Evolutionary conservation across 78 protist genomes (phyloP).

Genomic region (Dictyostelium intermedium): DNA sequence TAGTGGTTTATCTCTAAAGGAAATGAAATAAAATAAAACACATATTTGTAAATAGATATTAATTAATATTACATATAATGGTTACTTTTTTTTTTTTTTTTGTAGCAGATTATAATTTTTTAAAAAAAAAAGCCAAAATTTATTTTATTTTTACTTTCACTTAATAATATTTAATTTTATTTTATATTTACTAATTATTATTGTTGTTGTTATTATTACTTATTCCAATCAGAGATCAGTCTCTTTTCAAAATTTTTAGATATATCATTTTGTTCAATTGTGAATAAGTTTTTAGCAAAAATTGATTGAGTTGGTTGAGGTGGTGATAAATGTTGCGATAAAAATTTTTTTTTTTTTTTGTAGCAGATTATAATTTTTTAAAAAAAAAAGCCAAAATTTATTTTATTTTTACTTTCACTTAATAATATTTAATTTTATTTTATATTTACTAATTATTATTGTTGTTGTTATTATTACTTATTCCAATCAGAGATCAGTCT

Average conservation of each 20-base stretch:
- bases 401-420: neutral
- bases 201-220: too few species aligned
- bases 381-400: too few species aligned
- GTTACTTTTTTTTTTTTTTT: neutral
- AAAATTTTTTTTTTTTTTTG: too few species aligned
- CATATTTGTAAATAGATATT: neutral
- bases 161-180: too few species aligned
- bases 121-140: too few species aligned
- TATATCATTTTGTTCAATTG: neutral
- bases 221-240: neutral
- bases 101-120: too few species aligned
- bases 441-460: too few species aligned
- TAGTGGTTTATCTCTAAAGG: neutral
- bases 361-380: too few species aligned
- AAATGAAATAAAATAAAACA: neutral
- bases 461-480: neutral
- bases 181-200: too few species aligned
- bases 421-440: too few species aligned
- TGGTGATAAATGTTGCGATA: neutral
- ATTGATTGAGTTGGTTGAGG: constrained; percentile 25
- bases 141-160: neutral
- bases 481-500: neutral
- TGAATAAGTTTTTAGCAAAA: constrained; percentile 1
- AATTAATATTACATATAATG: neutral
- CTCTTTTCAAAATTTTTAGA: neutral